Base-by-base conservation (phyloP, 306 rosid genomes). In the Rosa lucieae region DNA sequence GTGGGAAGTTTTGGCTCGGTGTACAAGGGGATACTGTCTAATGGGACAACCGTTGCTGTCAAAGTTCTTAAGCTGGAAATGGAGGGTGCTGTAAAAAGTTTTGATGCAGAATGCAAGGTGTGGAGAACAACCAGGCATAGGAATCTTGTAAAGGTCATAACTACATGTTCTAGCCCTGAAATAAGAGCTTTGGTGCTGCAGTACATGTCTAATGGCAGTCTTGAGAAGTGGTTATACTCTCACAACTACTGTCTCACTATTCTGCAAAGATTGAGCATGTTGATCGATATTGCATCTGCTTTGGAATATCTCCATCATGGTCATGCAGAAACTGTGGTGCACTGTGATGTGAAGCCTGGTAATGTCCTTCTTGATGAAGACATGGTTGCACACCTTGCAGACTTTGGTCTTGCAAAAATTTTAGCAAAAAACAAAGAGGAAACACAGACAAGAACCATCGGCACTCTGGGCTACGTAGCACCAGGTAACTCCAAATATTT, bases 301-400 rank as follows among this genome's bases (percentile, higher is more conserved):
- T 55, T 55, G 26, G 62, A 18, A 55, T 55, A 55, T 55, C 62
- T 55, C 10, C 62, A 84, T 47, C 78, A 87, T 79, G 90, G 88
- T n/a, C 74, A 77, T 48, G 40, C 74, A 4, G 53, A 79, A 8
- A 58, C 74, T 0, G 67, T 84, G 20, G 84, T 87, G 4, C 86
- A 87, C 12, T 84, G 86, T 40, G 86, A 84, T 69, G 10, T 87
- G 55, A 86, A 83, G 80, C 87, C 87, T 10, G 68, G 72, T 17
- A 81, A 86, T 78, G 18, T 86, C 23, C 69, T 84, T 58, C 40
- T 87, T 29, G 88, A 84, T 76, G 77, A 59, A 69, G 70, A 87
- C 20, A 84, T 84, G 86, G 82, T 86, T 40, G 89, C 85, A n/a
- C 76, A 32, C 67, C 70, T 79, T 53, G 77, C 78, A 51, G 90